Evolutionary conservation across 768 basidiomycete genomes (phyloP).

Genomic region (Cyathus striatus): DNA sequence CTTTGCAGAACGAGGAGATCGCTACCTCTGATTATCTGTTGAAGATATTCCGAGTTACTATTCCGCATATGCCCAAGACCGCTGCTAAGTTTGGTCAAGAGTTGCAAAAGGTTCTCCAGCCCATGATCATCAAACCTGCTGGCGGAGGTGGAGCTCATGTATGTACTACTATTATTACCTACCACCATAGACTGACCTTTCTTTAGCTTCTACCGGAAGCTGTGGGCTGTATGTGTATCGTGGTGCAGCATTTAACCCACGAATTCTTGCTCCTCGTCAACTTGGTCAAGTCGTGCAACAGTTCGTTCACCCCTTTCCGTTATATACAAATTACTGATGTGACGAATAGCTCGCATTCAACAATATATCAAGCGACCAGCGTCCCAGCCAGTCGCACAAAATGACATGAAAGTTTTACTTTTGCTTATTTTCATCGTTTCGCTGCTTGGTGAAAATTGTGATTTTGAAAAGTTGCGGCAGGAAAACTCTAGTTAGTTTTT

Average conservation of each 20-base stretch:
- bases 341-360: slow-evolving; percentile 52
- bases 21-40: slow-evolving; percentile 81
- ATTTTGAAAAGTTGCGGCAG: slow-evolving; percentile 72
- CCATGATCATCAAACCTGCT: slow-evolving; percentile 89
- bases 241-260: slow-evolving; percentile 80
- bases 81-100: slow-evolving; percentile 85
- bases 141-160: slow-evolving; percentile 63
- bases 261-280: slow-evolving; percentile 77
- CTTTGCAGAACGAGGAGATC: slow-evolving; percentile 71
- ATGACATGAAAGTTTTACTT: slow-evolving; percentile 51
- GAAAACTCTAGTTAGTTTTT: slow-evolving; percentile 52
- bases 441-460: slow-evolving; percentile 82
- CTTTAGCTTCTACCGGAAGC: slow-evolving; percentile 81
- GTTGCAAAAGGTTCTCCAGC: slow-evolving; percentile 74
- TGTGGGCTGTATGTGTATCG: slow-evolving; percentile 87
- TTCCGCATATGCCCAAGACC: slow-evolving; percentile 88
- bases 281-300: slow-evolving; percentile 81
- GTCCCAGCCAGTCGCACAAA: slow-evolving; percentile 31
- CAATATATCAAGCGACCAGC: slow-evolving; percentile 44
- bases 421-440: slow-evolving; percentile 83
- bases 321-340: not conserved
- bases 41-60: slow-evolving; percentile 79
- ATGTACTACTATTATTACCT: slow-evolving; percentile 10
- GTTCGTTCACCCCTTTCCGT: slow-evolving; percentile 31
- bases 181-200: not conserved